phyloP scores from a whole-genome alignment of 805 yeast species.

The Wickerhamomyces sydowiorum region DNA sequence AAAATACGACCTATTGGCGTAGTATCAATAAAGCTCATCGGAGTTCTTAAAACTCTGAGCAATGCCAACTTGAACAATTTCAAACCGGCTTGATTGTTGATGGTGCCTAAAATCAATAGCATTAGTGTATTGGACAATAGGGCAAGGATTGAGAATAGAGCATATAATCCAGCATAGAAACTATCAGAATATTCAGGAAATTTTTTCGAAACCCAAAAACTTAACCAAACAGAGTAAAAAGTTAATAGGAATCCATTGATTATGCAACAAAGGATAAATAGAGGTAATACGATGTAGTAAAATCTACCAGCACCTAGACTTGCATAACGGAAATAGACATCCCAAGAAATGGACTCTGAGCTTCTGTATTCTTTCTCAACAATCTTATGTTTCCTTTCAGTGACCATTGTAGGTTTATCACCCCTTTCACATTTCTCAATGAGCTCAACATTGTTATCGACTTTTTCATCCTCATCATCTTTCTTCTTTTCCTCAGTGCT shows the following conservation, averaged over 20 bases:
- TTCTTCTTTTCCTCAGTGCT: slow-evolving; percentile 28
- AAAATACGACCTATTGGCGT: slow-evolving; percentile 83
- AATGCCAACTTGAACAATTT: slow-evolving; percentile 53
- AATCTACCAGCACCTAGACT: slow-evolving; percentile 41
- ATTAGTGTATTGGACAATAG: slow-evolving; percentile 42
- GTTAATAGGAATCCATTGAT: slow-evolving; percentile 45
- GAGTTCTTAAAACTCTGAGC: slow-evolving; percentile 55
- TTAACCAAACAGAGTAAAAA: slow-evolving; percentile 67
- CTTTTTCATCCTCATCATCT: slow-evolving; percentile 22
- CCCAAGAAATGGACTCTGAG: slow-evolving; percentile 10
- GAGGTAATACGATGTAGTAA: slow-evolving; percentile 24
- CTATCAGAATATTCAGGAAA: slow-evolving; percentile 39
- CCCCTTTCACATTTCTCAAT: slow-evolving; percentile 6
- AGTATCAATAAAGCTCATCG: slow-evolving; percentile 78
- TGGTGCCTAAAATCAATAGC: slow-evolving; percentile 47
- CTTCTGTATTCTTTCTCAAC: slow-evolving; percentile 21
- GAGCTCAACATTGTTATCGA: slow-evolving; percentile 16
- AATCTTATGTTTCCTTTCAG: slow-evolving; percentile 23
- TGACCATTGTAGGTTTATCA: slow-evolving; percentile 17
- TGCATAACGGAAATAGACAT: slow-evolving; percentile 37
- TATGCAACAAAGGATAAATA: slow-evolving; percentile 17
- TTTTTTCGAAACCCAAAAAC: slow-evolving; percentile 64
- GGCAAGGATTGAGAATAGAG: slow-evolving; percentile 48
- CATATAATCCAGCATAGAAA: slow-evolving; percentile 61
- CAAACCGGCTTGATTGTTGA: slow-evolving; percentile 50